phyloP scores from a whole-genome alignment of 2,329 filamentous ascomycete genomes.

The Ophiostoma quercus region DNA sequence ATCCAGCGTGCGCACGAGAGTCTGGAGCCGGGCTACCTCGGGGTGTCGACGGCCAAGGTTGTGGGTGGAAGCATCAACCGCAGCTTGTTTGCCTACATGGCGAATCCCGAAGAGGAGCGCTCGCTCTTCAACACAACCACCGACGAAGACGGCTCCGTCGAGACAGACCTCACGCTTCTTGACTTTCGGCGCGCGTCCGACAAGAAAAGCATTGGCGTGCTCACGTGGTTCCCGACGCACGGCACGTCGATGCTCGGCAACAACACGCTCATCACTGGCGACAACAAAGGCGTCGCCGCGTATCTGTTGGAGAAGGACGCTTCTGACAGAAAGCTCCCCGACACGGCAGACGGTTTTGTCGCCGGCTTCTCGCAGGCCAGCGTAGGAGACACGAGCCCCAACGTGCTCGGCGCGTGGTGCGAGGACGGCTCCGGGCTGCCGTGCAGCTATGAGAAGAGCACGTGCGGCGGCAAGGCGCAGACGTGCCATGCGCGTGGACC shows the following conservation, averaged over 20 bases:
- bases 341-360: conserved; percentile 57
- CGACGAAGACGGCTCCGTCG: conserved; percentile 39
- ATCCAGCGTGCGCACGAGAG: conserved; percentile 70
- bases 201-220: conserved; percentile 67
- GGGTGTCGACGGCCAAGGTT: conserved; percentile 57
- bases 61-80: conserved; percentile 73
- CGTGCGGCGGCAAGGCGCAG: conserved; percentile 65
- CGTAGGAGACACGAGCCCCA: conserved; percentile 86
- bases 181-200: conserved; percentile 67
- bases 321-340: conserved; percentile 37
- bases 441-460: conserved; percentile 72
- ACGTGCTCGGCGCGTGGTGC: conserved; percentile 81
- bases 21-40: conserved; percentile 55
- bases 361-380: conserved; percentile 90
- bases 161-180: conserved; percentile 74
- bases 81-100: conserved; percentile 77
- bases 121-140: conserved; percentile 52
- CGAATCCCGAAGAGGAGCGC: conserved; percentile 71
- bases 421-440: conserved; percentile 69
- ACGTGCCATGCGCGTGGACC: conserved; percentile 68
- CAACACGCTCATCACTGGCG: conserved; percentile 85
- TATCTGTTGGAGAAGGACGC: conserved; percentile 74
- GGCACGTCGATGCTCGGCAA: conserved; percentile 86
- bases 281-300: conserved; percentile 93
- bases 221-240: conserved; percentile 89